Evolutionary conservation across 371 early-diverging fungal genomes (phyloP).

Genomic region (Nosema muscidifuracis): DNA sequence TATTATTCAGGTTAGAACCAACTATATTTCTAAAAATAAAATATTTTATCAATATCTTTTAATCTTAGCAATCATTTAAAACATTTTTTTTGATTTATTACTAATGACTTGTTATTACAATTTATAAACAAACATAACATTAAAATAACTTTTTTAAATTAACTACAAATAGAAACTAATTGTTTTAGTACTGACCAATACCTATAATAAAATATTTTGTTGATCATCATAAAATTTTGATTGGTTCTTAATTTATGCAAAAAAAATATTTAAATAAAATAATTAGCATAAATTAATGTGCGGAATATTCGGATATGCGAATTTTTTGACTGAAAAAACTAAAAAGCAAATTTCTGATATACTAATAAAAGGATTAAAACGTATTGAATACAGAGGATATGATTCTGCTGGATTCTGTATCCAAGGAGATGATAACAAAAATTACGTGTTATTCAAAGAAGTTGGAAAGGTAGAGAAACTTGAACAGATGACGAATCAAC

Average conservation of each 20-base stretch:
- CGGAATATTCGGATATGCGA: conserved; percentile 82
- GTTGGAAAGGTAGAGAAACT: conserved; percentile 90
- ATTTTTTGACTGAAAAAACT: conserved; percentile 75
- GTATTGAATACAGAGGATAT: conserved; percentile 96
- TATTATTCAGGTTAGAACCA: too few relatives aligned
- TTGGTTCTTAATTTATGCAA: background rate
- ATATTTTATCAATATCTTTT: too few relatives aligned
- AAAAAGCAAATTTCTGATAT: conserved; percentile 77
- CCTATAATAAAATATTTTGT: too few relatives aligned
- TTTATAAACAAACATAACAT: too few relatives aligned
- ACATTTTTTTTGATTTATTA: too few relatives aligned
- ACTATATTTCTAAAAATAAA: too few relatives aligned
- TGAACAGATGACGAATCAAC: conserved; percentile 64
- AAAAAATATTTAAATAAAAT: conserved; percentile 16
- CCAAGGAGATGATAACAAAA: conserved; percentile 69
- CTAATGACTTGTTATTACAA: too few relatives aligned
- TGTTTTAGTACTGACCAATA: too few relatives aligned
- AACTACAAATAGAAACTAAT: too few relatives aligned
- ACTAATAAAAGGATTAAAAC: conserved; percentile 79
- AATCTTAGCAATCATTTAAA: too few relatives aligned
- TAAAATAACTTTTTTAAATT: too few relatives aligned
- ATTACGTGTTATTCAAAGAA: conserved; percentile 73
- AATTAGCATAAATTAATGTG: conserved; percentile 69
- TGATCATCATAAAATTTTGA: too few relatives aligned
- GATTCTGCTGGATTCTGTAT: conserved; percentile 90